Base-by-base conservation (phyloP, 83 land plant genomes). In the Isoetes engelmannii region DNA sequence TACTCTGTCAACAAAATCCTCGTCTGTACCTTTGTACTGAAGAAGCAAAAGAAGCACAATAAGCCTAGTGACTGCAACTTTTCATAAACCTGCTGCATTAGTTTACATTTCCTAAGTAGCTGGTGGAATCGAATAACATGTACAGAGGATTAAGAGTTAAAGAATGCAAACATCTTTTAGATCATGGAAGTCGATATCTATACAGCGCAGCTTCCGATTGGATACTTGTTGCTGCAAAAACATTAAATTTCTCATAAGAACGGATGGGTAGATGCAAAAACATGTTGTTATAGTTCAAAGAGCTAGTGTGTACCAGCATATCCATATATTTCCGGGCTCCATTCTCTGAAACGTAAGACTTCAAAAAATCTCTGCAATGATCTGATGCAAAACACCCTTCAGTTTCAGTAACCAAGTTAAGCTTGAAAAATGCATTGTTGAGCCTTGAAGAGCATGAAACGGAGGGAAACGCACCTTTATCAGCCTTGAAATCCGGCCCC, bases 161-260 rank as follows among this genome's bases (percentile, higher is more conserved):
- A 44, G 67, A 53, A 47, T 41, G 7, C 66, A 66, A 74, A 89
- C 94, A 45, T 77, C 77, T 56, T 63, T 67, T 44, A 94, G 65
- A 65, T 94, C 99, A 13, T 86, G 93, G 6, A 94, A 84, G 44
- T 86, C 89, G 56, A 94, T 81, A 54, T 94, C 90, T 9, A 94
- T 47, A 6, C 87, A 74, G 7, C 84, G 84, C 45, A 74, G 37
- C 69, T 80, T 86, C 66, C 87, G 84, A 66, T 94, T 94, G 4
- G 99, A 84, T 41, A 94, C 93, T 47, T 86, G 84, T 90, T 94
- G 99, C 99, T 94, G 89, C 59, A 83, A 72, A 59, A 51, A 10
- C n/a, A n/a, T 10, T 51, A 10, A n/a, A 10, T 51, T 10, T 15
- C 15, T 51, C 54, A 12, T 51, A 51, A 51, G 4, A 46, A 4